A percentile compares a stretch with the other conserved stretches of the same genome.
Conservation (phyloP, 2,329 filamentous ascomycete genomes). For the Fusarium armeniacum region DNA sequence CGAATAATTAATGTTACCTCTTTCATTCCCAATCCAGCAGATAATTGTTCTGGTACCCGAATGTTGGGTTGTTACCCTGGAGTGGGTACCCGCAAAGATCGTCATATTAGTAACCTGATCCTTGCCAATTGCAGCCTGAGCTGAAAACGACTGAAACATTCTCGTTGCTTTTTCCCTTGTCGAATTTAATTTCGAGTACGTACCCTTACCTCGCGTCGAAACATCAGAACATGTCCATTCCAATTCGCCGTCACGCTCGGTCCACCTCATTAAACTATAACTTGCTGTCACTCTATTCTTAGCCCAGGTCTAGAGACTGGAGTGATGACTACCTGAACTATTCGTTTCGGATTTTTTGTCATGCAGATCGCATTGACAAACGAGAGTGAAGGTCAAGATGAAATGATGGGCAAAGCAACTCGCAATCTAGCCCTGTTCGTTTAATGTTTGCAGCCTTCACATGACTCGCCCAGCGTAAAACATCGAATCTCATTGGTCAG, state of each 20-base stretch:
- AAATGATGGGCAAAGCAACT: neutral
- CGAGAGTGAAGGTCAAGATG: neutral
- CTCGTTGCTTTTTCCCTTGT: neutral
- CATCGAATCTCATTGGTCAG: neutral
- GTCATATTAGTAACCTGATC: neutral
- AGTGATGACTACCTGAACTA: neutral
- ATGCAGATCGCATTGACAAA: neutral
- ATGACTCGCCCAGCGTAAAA: neutral
- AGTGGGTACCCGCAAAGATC: neutral
- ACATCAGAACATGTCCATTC: neutral
- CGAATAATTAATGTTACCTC: too few species aligned
- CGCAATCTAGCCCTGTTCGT: neutral
- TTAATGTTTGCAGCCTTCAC: neutral
- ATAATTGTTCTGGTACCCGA: neutral
- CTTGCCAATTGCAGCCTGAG: neutral
- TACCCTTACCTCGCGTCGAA: neutral
- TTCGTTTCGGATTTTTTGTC: neutral
- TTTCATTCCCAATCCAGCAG: too few species aligned
- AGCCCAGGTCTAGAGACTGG: neutral
- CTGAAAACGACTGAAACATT: neutral
- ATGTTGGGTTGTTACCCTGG: neutral
- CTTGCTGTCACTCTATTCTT: neutral
- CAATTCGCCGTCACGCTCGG: neutral
- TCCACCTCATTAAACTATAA: neutral
- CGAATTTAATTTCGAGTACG: neutral